Conservation (phyloP, 2,329 filamentous ascomycete genomes). For the Trichoderma cornu-damae region DNA sequence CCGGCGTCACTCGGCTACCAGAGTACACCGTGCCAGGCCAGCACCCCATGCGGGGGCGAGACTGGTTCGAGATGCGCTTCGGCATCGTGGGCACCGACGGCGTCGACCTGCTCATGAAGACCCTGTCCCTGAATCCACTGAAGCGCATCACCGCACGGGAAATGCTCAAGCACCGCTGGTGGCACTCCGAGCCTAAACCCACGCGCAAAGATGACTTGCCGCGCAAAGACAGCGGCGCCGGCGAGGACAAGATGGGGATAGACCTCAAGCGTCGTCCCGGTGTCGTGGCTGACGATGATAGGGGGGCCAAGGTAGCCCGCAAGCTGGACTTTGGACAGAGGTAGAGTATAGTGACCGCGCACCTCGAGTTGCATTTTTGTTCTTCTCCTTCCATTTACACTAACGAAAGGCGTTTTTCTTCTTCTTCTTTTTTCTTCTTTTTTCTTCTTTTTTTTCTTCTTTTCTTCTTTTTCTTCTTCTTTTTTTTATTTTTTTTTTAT, state of each 20-base stretch:
- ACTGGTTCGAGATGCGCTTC: conserved; percentile 72
- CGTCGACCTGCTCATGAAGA: conserved; percentile 81
- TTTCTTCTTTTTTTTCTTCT: neutral
- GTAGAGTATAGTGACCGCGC: conserved; percentile 23
- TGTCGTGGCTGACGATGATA: conserved; percentile 57
- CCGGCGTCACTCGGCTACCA: conserved; percentile 74
- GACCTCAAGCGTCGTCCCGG: conserved; percentile 72
- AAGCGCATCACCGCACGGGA: conserved; percentile 72
- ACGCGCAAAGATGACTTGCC: conserved; percentile 79
- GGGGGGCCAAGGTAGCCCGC: conserved; percentile 71
- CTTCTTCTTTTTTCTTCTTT: too few species aligned
- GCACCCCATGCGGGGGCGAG: conserved; percentile 58
- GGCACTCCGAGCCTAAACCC: conserved; percentile 75
- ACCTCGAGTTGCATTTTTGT: neutral
- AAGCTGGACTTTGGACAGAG: conserved; percentile 69
- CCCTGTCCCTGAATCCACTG: conserved; percentile 79
- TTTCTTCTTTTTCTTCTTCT: neutral
- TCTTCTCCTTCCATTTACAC: neutral
- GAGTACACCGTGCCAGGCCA: conserved; percentile 70
- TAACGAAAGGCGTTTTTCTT: neutral
- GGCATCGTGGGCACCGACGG: conserved; percentile 75
- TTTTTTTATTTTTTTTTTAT: neutral
- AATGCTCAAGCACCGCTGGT: conserved; percentile 80
- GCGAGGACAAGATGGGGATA: conserved; percentile 69
- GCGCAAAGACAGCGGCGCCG: conserved; percentile 57